phyloP scores from a whole-genome alignment of 768 basidiomycete species.

The Amanita muscaria region DNA sequence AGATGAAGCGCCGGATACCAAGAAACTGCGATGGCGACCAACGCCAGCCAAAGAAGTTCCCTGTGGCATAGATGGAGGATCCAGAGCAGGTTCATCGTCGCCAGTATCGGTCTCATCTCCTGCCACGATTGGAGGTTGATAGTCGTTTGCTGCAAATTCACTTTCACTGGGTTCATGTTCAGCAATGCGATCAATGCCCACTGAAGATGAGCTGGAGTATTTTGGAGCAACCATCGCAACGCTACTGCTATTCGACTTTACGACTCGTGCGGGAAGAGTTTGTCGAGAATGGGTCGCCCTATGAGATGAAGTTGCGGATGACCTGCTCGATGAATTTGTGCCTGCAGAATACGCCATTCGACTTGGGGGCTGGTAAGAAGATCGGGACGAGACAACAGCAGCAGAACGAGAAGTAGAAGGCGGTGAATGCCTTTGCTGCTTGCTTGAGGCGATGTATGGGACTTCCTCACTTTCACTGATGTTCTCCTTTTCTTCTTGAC shows the following conservation, averaged over 20 bases:
- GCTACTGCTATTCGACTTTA: conserved; percentile 23
- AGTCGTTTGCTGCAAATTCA: conserved; percentile 23
- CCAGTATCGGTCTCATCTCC: conserved; percentile 28
- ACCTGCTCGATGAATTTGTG: conserved; percentile 15
- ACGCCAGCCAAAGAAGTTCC: conserved; percentile 14
- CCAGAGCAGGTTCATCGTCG: conserved; percentile 19
- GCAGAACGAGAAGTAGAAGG: conserved; percentile 26
- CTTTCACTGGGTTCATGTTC: conserved; percentile 32
- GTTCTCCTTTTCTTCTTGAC: conserved; percentile 44
- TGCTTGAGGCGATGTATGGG: conserved; percentile 20
- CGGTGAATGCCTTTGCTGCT: conserved; percentile 25
- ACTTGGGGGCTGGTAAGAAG: conserved; percentile 14
- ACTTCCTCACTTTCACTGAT: conserved; percentile 33
- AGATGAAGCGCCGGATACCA: conserved; percentile 17
- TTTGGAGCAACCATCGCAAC: conserved; percentile 21
- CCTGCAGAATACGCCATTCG: conserved; percentile 20
- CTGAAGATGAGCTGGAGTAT: conserved; percentile 15
- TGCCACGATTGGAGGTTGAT: conserved; percentile 14
- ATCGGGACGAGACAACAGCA: conserved; percentile 17
- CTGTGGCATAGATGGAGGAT: conserved; percentile 18
- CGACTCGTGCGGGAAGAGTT: conserved; percentile 38
- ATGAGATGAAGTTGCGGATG: conserved; percentile 26
- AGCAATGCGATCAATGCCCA: conserved; percentile 40
- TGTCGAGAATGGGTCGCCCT: conserved; percentile 29
- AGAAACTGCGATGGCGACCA: conserved; percentile 11